Evolutionary conservation across 495 filamentous ascomycete genomes (phyloP).

Genomic region (Penicillium herquei): DNA sequence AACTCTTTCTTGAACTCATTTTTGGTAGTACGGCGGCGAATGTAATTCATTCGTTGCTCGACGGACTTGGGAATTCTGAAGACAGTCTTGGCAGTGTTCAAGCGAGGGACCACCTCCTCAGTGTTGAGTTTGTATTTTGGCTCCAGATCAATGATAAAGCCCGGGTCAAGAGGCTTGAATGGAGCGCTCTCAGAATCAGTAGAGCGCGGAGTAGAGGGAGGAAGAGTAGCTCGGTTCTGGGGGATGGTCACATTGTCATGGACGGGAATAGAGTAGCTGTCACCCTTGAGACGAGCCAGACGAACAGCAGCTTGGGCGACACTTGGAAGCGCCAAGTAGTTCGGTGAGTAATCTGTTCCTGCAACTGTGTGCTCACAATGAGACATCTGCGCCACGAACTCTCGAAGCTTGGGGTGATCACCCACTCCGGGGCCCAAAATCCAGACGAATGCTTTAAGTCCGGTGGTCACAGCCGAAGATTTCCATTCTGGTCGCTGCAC

Average conservation of each 20-base stretch:
- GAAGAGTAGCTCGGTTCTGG: constrained; percentile 21
- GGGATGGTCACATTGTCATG: constrained; percentile 52
- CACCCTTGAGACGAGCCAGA: constrained; percentile 65
- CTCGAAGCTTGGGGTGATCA: constrained; percentile 55
- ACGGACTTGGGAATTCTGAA: constrained; percentile 46
- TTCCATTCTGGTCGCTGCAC: constrained; percentile 73
- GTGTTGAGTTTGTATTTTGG: constrained; percentile 58
- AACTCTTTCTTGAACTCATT: constrained; percentile 30
- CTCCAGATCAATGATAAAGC: constrained; percentile 60
- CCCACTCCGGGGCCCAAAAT: constrained; percentile 69
- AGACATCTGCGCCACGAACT: constrained; percentile 64
- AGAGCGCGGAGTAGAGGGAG: constrained; percentile 11
- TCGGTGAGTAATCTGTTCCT: constrained; percentile 66
- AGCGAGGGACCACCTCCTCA: constrained; percentile 43
- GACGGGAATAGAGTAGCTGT: constrained; percentile 64
- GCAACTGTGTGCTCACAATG: constrained; percentile 73
- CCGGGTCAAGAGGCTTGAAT: constrained; percentile 43
- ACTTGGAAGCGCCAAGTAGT: constrained; percentile 66
- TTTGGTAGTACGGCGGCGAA: constrained; percentile 27
- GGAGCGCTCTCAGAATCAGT: constrained; percentile 13
- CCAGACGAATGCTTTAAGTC: constrained; percentile 74
- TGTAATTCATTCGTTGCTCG: constrained; percentile 28
- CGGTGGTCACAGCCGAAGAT: constrained; percentile 59
- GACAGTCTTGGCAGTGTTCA: constrained; percentile 49
- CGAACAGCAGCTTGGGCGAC: constrained; percentile 60